A percentile compares a stretch with the other conserved stretches of the same genome.
These are phyloP conservation scores for Lagenidium giganteum DNA, from an alignment of 352 stramenopile species.

Conservation along the genomic window DNA sequence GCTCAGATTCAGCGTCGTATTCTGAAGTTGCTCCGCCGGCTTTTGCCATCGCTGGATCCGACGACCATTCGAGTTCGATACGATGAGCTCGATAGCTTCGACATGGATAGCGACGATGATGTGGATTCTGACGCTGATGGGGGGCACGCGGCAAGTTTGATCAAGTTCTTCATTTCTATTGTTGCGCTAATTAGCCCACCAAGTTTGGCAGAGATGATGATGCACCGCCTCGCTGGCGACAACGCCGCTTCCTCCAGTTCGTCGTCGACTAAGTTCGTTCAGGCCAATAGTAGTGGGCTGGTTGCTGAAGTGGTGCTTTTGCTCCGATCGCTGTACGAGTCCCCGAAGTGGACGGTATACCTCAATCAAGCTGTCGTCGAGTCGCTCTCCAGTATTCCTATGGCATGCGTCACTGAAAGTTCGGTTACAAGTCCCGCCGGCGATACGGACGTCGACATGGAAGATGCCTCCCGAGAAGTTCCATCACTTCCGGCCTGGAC, in stretches of 20 bases:
- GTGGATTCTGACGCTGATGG: constrained; percentile 48
- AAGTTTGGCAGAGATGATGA: constrained; percentile 58
- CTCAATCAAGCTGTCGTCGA: constrained; percentile 58
- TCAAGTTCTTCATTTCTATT: constrained; percentile 79
- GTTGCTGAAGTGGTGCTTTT: constrained; percentile 77
- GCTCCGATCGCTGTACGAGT: constrained; percentile 76
- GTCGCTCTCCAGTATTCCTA: constrained; percentile 44
- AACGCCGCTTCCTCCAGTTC: too few species aligned
- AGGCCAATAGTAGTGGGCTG: constrained; percentile 19
- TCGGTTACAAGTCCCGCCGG: constrained; percentile 8
- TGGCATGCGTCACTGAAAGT: constrained; percentile 32
- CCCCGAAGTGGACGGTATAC: constrained; percentile 61
- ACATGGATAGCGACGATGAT: constrained; percentile 83
- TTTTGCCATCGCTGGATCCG: constrained; percentile 73
- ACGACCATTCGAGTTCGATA: constrained; percentile 51
- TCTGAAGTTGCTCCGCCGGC: constrained; percentile 73
- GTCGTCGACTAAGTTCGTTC: not conserved
- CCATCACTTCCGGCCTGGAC: constrained; percentile 53
- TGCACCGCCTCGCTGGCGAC: constrained; percentile 21
- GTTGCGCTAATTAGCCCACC: constrained; percentile 62
- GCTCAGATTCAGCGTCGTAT: constrained; percentile 75
- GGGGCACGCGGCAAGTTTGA: constrained; percentile 58
- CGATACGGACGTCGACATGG: constrained; percentile 82
- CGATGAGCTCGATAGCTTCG: constrained; percentile 66
- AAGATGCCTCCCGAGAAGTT: constrained; percentile 61